A percentile compares a stretch with the other conserved stretches of the same genome.
Evolutionary conservation across 805 yeast species (phyloP).

Genomic region (Metschnikowia santaceciliae): DNA sequence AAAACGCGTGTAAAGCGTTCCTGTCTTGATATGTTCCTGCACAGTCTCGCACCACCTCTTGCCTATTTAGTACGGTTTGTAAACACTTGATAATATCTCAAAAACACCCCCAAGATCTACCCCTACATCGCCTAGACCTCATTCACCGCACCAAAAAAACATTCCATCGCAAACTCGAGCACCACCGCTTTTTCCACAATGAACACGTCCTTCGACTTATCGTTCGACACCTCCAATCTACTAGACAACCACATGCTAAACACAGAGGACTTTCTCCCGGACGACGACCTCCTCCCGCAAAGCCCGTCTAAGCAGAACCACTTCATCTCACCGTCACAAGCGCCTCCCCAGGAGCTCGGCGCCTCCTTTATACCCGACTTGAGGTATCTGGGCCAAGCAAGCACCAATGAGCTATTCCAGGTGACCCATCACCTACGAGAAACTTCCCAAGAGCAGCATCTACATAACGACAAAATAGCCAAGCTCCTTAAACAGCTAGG

Average conservation of each 20-base stretch:
- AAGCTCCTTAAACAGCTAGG: slow-evolving; percentile 33
- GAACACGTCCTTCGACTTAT: slow-evolving; percentile 16
- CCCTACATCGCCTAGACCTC: not conserved
- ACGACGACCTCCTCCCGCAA: slow-evolving; percentile 5
- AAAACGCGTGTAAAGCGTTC: too few relatives aligned
- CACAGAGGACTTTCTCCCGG: slow-evolving; percentile 10
- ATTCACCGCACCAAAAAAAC: not conserved
- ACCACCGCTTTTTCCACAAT: slow-evolving; percentile 3
- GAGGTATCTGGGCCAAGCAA: slow-evolving; percentile 11
- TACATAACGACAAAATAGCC: slow-evolving; percentile 35
- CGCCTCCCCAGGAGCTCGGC: slow-evolving; percentile 10
- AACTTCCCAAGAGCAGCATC: slow-evolving; percentile 11
- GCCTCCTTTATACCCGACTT: slow-evolving; percentile 13
- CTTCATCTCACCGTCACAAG: not conserved
- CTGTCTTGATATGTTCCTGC: not conserved
- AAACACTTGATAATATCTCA: slow-evolving; percentile 8
- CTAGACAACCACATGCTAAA: slow-evolving; percentile 16
- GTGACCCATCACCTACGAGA: slow-evolving; percentile 25
- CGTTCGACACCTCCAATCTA: slow-evolving; percentile 17
- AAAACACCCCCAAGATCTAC: not conserved
- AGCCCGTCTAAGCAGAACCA: slow-evolving; percentile 14
- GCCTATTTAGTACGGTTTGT: slow-evolving; percentile 15
- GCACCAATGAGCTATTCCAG: slow-evolving; percentile 31
- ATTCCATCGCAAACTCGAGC: not conserved
- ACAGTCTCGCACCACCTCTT: not conserved